Evolutionary conservation across 768 basidiomycete genomes (phyloP).

Genomic region (Sarcodon sp.): DNA sequence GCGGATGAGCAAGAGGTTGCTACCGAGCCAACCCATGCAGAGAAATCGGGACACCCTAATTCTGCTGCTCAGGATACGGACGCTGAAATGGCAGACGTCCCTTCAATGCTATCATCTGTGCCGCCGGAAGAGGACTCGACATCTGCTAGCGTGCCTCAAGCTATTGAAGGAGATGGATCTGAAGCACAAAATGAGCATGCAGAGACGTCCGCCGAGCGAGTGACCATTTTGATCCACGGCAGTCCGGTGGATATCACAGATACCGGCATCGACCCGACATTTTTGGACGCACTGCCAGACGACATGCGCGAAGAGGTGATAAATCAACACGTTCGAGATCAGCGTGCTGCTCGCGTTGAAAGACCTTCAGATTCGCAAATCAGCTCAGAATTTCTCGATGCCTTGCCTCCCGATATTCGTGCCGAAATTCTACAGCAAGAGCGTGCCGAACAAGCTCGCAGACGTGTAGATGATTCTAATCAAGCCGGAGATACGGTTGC

Average conservation of each 20-base stretch:
- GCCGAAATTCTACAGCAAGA: slow-evolving; percentile 97
- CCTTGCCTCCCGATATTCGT: slow-evolving; percentile 90
- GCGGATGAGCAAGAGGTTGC: slow-evolving; percentile 7
- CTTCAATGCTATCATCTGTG: neutral
- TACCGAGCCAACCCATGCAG: slow-evolving; percentile 22
- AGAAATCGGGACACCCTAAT: slow-evolving; percentile 9
- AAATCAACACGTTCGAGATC: slow-evolving; percentile 93
- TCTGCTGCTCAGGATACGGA: slow-evolving; percentile 22
- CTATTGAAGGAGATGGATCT: slow-evolving; percentile 6
- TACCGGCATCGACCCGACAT: slow-evolving; percentile 95
- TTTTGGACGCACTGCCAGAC: slow-evolving; percentile 94
- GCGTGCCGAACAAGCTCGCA: slow-evolving; percentile 66
- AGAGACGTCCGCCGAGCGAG: slow-evolving; percentile 37
- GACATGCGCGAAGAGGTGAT: slow-evolving; percentile 98
- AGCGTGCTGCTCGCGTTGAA: slow-evolving; percentile 64
- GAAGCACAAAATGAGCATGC: slow-evolving; percentile 5
- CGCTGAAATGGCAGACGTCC: slow-evolving; percentile 38
- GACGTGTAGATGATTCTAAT: slow-evolving; percentile 25
- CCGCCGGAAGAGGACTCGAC: slow-evolving; percentile 2
- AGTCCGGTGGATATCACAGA: slow-evolving; percentile 94
- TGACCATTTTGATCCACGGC: slow-evolving; percentile 88
- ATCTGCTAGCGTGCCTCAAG: slow-evolving; percentile 7
- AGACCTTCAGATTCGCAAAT: slow-evolving; percentile 78
- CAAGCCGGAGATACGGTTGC: slow-evolving; percentile 22
- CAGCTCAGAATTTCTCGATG: slow-evolving; percentile 91